Conservation (phyloP, 768 basidiomycete species). For the Podaxis carcinomalis region DNA sequence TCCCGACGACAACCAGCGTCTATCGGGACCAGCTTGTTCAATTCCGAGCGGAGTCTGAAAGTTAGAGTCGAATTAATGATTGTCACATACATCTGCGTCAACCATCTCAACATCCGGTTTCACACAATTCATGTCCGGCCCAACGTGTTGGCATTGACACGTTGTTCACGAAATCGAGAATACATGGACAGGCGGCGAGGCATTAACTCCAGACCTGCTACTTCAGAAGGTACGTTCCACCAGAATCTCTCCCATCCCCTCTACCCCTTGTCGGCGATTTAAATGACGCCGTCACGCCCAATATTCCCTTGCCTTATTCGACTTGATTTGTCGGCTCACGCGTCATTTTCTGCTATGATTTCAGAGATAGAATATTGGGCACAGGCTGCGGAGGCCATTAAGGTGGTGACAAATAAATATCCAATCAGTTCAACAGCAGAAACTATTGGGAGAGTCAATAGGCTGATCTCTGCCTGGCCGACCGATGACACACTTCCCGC, state of each 20-base stretch:
- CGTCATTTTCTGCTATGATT: conserved; percentile 12
- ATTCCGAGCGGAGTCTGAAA: conserved; percentile 11
- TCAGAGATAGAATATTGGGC: conserved; percentile 78
- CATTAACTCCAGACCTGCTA: conserved; percentile 57
- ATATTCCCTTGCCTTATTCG: conserved; percentile 1
- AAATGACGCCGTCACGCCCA: conserved; percentile 8
- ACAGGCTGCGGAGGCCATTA: conserved; percentile 58
- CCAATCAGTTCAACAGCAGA: conserved; percentile 46
- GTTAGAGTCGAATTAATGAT: conserved; percentile 2
- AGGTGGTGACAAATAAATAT: conserved; percentile 49
- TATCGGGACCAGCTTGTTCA: not conserved
- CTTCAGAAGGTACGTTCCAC: conserved; percentile 62
- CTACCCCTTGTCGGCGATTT: conserved; percentile 9
- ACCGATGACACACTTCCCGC: conserved; percentile 63
- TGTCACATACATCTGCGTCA: conserved; percentile 7
- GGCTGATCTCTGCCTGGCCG: conserved; percentile 68
- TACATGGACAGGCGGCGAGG: conserved; percentile 68
- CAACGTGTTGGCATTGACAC: conserved; percentile 5
- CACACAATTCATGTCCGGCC: conserved; percentile 10
- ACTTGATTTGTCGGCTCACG: conserved; percentile 16
- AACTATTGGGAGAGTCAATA: conserved; percentile 68
- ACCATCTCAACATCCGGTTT: conserved; percentile 10
- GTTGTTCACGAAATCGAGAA: conserved; percentile 10
- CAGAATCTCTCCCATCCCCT: conserved; percentile 3
- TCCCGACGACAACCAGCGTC: not conserved